Evolutionary conservation across 345 rosid species (phyloP).

Genomic region (thale cress (Arabidopsis thaliana)): TAIR10.1 NC_003070.9:1018001-1018500

Average conservation of each 20-base stretch:
- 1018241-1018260: constrained; percentile 71
- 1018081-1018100: constrained; percentile 4
- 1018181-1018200: background rate
- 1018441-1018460: constrained; percentile 37
- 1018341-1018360: constrained; percentile 40
- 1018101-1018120: constrained; percentile 8
- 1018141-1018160: background rate
- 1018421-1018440: constrained; percentile 4
- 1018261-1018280: constrained; percentile 72
- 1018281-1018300: constrained; percentile 55
- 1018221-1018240: constrained; percentile 45
- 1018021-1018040: constrained; percentile 28
- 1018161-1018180: constrained; percentile 14
- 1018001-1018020: too few relatives aligned
- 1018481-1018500: constrained; percentile 55
- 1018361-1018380: constrained; percentile 21
- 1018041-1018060: constrained; percentile 13
- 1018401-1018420: constrained; percentile 21
- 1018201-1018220: constrained; percentile 9
- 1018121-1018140: constrained; percentile 20
- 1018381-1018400: constrained; percentile 9
- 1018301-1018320: constrained; percentile 53
- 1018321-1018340: constrained; percentile 36
- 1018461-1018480: constrained; percentile 31
- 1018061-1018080: background rate